Evolutionary conservation across 495 filamentous ascomycete species (phyloP), one percentile per base, ranked within the genome.

Genomic region (Hyaloscypha finlandica): DNA sequence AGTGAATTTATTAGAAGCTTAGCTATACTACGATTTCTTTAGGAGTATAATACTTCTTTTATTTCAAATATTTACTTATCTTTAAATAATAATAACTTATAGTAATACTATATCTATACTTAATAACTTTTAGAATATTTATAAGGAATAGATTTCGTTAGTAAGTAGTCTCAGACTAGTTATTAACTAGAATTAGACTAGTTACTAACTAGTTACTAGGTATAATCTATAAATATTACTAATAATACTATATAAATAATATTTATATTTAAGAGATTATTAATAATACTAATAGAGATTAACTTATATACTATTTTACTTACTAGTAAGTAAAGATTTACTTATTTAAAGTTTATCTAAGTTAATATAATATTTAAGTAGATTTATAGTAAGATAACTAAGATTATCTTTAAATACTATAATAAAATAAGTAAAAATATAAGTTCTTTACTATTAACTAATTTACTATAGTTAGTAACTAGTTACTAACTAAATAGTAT

Each of bases 1-100:
- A 48, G 42, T 19, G 42, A 48, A 48, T 48, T 48, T 48, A 8
- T 48, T 48, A 48, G 19, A 48, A 48, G 42, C 42, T 48, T 48
- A 48, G 9, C 19, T 48, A 48, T 48, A 48, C 42, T 48, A 48
- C 19, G 19, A 48, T 48, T 48, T 48, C 42, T 48, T 48, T 19
- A 19, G 19, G 42, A 48, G 42, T 48, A 48, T 48, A 48, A 48
- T 48, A 19, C 42, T 48, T 48, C 19, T 9, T 48, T 48, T 48
- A 48, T 48, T 48, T 48, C 42, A 9, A 48, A 48, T 48, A 48
- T 48, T 48, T 48, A 48, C 42, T 48, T 48, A 48, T 48, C 42
- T 48, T 48, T 48, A 48, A 48, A 48, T 48, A 48, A 48, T 19
- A 48, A 48, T 48, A 48, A 48, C 42, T 48, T 48, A 48, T 48